These are phyloP conservation scores for Sanghuangporus baumii DNA, from an alignment of 1,284 basidiomycete species.

Conservation along the genomic window DNA sequence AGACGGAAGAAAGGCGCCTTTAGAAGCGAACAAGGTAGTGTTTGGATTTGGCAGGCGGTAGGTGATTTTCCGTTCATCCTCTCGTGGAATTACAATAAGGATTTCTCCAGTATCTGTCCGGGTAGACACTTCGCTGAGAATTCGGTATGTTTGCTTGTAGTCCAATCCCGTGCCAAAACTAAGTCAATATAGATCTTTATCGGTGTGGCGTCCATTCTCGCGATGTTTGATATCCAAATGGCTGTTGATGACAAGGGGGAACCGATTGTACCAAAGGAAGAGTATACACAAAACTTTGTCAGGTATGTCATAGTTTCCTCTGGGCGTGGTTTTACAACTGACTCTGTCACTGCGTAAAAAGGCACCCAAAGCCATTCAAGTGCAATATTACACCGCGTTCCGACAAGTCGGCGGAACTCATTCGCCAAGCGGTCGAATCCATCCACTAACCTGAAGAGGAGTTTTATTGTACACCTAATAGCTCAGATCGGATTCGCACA, in stretches of 20 bases:
- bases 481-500: neutral
- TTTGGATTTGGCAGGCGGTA: constrained; percentile 16
- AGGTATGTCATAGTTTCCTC: neutral
- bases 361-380: constrained; percentile 15
- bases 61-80: neutral
- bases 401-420: neutral
- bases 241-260: constrained; percentile 8
- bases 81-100: neutral
- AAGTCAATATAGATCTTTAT: constrained; percentile 6
- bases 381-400: constrained; percentile 18
- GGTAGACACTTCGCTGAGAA: constrained; percentile 5
- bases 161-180: neutral
- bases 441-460: neutral
- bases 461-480: neutral
- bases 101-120: constrained; percentile 6
- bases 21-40: constrained; percentile 4
- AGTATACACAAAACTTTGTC: constrained; percentile 4
- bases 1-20: constrained; percentile 4
- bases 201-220: constrained; percentile 7
- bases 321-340: neutral
- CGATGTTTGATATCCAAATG: constrained; percentile 9
- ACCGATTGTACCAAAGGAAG: constrained; percentile 2
- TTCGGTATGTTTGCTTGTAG: neutral
- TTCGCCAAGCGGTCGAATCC: constrained; percentile 4
- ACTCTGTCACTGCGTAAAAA: neutral